Percentiles rank a stretch among this genome's conserved stretches.
Conservation (phyloP, 1,139 yeast genomes). For the Hyphopichia burtonii region DNA sequence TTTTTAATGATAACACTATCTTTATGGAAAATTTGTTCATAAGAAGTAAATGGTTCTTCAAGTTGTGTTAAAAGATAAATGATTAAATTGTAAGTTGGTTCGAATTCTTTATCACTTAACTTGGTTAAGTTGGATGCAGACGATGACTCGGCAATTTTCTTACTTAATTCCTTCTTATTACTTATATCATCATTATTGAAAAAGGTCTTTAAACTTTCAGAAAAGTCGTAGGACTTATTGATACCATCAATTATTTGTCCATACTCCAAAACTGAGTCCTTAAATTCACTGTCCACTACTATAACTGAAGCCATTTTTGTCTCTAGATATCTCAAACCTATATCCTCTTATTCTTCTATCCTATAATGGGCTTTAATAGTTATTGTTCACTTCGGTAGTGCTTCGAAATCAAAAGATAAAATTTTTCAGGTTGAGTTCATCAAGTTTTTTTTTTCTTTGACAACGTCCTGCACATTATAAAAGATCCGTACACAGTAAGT, state of each 20-base stretch:
- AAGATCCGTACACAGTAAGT: neutral
- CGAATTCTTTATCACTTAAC: conserved; percentile 46
- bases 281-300: conserved; percentile 46
- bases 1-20: conserved; percentile 29
- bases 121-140: conserved; percentile 26
- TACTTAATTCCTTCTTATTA: conserved; percentile 28
- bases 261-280: conserved; percentile 42
- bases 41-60: conserved; percentile 16
- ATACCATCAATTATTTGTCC: conserved; percentile 39
- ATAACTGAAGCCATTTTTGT: conserved; percentile 42
- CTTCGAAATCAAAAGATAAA: neutral
- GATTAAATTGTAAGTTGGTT: conserved; percentile 45
- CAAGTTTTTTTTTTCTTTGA: neutral
- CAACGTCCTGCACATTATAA: neutral
- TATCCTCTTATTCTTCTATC: neutral
- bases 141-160: conserved; percentile 26
- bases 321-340: conserved; percentile 3
- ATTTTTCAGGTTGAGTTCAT: neutral
- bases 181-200: conserved; percentile 24
- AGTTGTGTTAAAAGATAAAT: conserved; percentile 36
- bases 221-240: conserved; percentile 26
- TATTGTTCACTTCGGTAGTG: conserved; percentile 4
- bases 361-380: neutral
- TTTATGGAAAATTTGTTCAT: conserved; percentile 27
- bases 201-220: conserved; percentile 25